phyloP scores from a whole-genome alignment of 202 grass and related monocot species.

The Sporobolus alterniflorus region DNA sequence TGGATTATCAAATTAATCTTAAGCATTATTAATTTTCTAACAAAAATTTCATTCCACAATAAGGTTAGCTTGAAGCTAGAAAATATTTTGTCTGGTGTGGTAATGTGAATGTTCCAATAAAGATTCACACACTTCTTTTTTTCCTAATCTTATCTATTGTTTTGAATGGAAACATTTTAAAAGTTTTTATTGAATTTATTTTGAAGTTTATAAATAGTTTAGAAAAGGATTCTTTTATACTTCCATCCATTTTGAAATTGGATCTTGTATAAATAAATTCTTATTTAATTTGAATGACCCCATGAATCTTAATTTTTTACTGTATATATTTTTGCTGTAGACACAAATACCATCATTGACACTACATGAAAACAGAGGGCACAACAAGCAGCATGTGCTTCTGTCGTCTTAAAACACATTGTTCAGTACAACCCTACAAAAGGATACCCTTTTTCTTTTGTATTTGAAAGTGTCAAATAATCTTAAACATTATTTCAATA shows the following conservation, averaged over 20 bases:
- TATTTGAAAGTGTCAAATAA: slow-evolving; percentile 31
- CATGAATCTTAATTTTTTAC: background rate
- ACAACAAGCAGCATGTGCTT: slow-evolving; percentile 36
- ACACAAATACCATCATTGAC: background rate
- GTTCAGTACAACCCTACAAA: slow-evolving; percentile 42
- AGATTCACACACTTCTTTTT: background rate
- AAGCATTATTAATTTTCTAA: no score
- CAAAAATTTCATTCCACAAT: slow-evolving; percentile 33
- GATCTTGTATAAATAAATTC: background rate
- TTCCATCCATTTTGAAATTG: background rate
- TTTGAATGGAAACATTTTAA: background rate
- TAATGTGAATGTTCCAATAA: background rate
- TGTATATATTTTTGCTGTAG: no score
- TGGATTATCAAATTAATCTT: no score
- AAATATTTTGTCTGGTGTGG: background rate
- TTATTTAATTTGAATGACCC: no score
- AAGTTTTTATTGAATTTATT: background rate
- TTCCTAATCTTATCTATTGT: background rate
- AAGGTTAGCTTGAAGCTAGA: slow-evolving; percentile 8
- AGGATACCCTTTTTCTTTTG: background rate
- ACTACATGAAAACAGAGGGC: background rate
- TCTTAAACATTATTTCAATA: slow-evolving; percentile 26
- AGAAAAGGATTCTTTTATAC: background rate
- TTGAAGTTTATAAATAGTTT: background rate
- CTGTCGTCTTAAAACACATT: slow-evolving; percentile 20